Conservation (phyloP, 306 rosid species). For the Inga oerstediana region DNA sequence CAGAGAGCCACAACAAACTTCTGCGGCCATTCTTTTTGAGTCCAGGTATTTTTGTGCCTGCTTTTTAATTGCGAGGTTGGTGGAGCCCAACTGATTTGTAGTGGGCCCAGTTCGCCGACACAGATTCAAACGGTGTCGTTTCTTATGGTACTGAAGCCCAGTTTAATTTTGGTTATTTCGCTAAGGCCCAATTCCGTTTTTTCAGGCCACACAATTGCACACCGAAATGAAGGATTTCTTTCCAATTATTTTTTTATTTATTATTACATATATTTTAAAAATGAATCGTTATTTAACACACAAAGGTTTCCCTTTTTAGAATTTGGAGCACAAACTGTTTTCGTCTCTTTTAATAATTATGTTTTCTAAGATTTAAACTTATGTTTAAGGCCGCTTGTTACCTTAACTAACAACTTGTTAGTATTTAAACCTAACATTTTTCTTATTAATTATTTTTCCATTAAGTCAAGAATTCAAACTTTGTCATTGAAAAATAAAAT, state of each 20-base stretch:
- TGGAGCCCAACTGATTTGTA: not conserved
- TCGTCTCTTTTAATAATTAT: too few species aligned
- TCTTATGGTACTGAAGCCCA: not conserved
- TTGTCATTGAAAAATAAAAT: not conserved
- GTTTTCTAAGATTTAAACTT: too few species aligned
- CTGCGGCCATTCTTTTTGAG: slow-evolving; percentile 60
- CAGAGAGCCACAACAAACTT: slow-evolving; percentile 56
- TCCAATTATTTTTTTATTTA: not conserved
- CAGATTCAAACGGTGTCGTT: not conserved
- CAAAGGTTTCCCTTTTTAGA: too few species aligned
- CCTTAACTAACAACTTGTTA: too few species aligned
- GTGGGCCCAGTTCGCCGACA: not conserved
- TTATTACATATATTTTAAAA: too few species aligned
- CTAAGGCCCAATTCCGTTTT: not conserved
- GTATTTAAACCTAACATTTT: too few species aligned
- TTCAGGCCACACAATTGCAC: too few species aligned
- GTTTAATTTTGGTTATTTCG: not conserved
- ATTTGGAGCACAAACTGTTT: too few species aligned
- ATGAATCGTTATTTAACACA: too few species aligned
- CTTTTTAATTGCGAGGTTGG: not conserved
- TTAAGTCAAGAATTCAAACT: too few species aligned
- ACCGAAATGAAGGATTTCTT: not conserved
- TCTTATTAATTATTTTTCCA: too few species aligned
- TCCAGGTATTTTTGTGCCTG: not conserved
- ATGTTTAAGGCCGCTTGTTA: accelerated